Percentiles rank a stretch among this genome's conserved stretches.
Evolutionary conservation across 768 basidiomycete species (phyloP).

Genomic region (Cystofilobasidium ferigula): DNA sequence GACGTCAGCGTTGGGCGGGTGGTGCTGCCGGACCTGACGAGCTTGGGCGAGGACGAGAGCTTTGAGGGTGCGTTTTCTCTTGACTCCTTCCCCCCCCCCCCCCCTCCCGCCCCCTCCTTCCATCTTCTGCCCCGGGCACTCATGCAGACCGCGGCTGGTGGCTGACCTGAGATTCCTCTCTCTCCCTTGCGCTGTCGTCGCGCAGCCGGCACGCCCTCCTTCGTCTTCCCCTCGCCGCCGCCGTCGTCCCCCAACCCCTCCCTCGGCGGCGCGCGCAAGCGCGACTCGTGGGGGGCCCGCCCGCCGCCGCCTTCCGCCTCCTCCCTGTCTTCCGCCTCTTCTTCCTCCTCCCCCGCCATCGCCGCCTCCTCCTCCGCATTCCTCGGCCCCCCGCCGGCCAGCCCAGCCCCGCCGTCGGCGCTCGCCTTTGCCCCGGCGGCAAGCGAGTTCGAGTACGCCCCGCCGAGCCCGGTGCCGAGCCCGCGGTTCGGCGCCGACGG

Average conservation of each 20-base stretch:
- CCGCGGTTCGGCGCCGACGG: constrained; percentile 16
- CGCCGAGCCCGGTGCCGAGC: no score
- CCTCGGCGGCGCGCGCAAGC: no score
- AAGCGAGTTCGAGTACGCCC: no score
- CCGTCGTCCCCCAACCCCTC: no score
- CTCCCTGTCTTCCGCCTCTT: no score
- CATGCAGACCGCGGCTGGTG: background rate
- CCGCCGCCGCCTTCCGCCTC: no score
- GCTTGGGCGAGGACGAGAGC: constrained; percentile 3
- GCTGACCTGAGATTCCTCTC: no score
- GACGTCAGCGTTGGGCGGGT: background rate
- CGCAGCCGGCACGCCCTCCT: no score
- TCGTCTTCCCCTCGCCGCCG: background rate
- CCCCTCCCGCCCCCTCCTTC: background rate
- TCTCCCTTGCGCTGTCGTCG: no score
- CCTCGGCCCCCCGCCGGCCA: background rate
- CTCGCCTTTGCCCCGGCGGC: background rate
- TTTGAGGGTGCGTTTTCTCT: constrained; percentile 15
- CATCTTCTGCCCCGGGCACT: background rate
- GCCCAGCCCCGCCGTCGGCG: background rate
- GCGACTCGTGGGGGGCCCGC: no score
- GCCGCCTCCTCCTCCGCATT: no score
- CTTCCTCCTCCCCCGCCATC: no score
- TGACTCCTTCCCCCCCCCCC: background rate
- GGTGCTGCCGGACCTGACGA: constrained; percentile 19